Evolutionary conservation across 306 rosid genomes (phyloP).

Genomic region (Lagenaria siceraria): DNA sequence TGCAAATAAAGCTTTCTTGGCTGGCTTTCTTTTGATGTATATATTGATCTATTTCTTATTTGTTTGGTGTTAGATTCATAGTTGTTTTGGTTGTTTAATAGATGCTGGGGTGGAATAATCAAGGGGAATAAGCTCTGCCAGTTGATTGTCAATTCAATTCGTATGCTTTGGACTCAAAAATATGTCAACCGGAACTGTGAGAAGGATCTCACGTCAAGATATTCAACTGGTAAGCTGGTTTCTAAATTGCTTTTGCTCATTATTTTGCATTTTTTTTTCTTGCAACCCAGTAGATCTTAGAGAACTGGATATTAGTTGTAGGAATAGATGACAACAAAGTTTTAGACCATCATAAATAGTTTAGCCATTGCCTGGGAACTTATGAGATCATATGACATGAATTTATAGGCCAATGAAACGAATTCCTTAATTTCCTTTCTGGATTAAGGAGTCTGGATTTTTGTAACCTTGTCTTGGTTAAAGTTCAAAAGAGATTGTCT

Average conservation of each 20-base stretch:
- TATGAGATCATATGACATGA: background rate
- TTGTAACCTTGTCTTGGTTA: background rate
- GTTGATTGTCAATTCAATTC: background rate
- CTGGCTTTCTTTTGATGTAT: background rate
- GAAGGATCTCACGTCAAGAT: slow-evolving; percentile 75
- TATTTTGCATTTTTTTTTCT: background rate
- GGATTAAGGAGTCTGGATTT: background rate
- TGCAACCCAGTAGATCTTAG: background rate
- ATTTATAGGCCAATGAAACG: background rate
- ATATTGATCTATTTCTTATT: background rate
- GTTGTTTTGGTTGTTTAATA: background rate
- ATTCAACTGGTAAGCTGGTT: slow-evolving; percentile 64
- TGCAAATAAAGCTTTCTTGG: background rate
- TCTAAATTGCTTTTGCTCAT: background rate
- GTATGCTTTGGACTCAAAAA: slow-evolving; percentile 8
- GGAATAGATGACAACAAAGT: background rate
- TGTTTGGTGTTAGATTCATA: background rate
- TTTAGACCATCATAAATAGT: background rate
- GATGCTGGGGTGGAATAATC: background rate
- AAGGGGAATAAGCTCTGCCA: background rate
- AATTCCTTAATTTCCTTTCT: background rate
- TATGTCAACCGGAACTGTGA: slow-evolving; percentile 72
- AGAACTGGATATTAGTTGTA: background rate
- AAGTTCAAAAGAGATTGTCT: background rate
- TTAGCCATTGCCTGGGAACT: background rate